These are phyloP conservation scores for Punctularia strigosozonata DNA, from an alignment of 768 basidiomycete genomes.

Conservation along the genomic window DNA sequence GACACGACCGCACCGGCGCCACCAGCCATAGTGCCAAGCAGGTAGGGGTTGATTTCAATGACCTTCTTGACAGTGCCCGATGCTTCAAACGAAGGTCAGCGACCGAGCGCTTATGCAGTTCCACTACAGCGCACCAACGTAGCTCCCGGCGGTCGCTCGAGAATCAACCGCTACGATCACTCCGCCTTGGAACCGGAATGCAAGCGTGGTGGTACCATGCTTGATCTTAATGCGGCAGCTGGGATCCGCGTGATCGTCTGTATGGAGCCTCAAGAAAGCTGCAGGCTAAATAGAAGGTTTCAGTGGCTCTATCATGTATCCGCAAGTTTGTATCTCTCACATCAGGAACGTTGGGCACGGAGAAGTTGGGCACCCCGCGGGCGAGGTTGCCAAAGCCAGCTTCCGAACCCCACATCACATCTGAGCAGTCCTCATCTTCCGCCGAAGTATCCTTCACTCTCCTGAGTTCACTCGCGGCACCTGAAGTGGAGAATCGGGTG, in stretches of 20 bases:
- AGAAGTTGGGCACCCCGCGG: slow-evolving; percentile 62
- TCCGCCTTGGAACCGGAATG: slow-evolving; percentile 93
- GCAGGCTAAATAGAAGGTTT: slow-evolving; percentile 49
- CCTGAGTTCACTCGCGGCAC: slow-evolving; percentile 34
- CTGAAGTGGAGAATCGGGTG: slow-evolving; percentile 51
- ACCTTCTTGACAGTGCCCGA: slow-evolving; percentile 98
- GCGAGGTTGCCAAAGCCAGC: slow-evolving; percentile 72
- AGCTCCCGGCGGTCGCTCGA: slow-evolving; percentile 92
- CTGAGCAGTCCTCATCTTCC: slow-evolving; percentile 54
- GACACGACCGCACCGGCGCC: slow-evolving; percentile 97
- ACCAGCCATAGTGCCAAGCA: slow-evolving; percentile 99
- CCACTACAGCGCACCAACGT: slow-evolving; percentile 57
- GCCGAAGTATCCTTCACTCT: slow-evolving; percentile 35
- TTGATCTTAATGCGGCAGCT: slow-evolving; percentile 95
- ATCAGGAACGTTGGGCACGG: slow-evolving; percentile 62
- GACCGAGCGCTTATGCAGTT: slow-evolving; percentile 1
- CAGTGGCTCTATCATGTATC: slow-evolving; percentile 1
- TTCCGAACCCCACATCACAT: slow-evolving; percentile 71
- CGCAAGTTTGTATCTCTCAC: slow-evolving; percentile 31
- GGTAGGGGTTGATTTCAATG: slow-evolving; percentile 97
- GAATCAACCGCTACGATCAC: slow-evolving; percentile 99
- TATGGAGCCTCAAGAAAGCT: slow-evolving; percentile 84
- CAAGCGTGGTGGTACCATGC: slow-evolving; percentile 96
- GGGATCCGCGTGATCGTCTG: slow-evolving; percentile 91
- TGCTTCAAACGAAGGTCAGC: slow-evolving; percentile 32